Evolutionary conservation across 495 filamentous ascomycete species (phyloP), one percentile per base, ranked within the genome.

Genomic region (Pyrenula aspistea): DNA sequence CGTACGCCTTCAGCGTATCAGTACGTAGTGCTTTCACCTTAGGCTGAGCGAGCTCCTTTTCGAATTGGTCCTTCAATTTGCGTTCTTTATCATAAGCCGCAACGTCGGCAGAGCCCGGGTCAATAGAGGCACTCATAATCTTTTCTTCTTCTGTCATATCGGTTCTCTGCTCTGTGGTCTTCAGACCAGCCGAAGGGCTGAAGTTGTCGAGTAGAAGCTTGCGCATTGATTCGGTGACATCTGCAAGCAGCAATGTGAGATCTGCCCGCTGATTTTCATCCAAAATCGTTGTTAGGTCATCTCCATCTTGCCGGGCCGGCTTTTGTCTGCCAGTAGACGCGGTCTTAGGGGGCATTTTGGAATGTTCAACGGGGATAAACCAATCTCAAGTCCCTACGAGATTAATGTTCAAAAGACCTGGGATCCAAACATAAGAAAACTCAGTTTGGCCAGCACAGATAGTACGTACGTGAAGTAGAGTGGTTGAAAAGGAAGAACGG

Each of bases 1-100:
- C 83, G 61, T 84, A 86, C 62, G 75, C 76, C 0, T 72, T 64
- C 31, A 88, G 65, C 1, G 68, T 69, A 52, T 76, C 73, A 11
- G 65, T 65, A 31, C 71, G 67, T 2, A 65, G 47, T 50, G 71
- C 64, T 48, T 68, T 60, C n/a, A 61, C 56, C 51, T 66, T 65
- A 20, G 64, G 62, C 24, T 58, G 62, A 25, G 51, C 59, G 25
- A 66, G 59, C 55, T 67, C 64, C 53, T 60, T 61, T 59, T 59
- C 60, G 8, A 57, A 59, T 53, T 67, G 58, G 25, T 63, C 61
- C 21, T 51, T 65, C 1, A 63, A 31, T 24, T 65, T 67, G 36
- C 54, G 55, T 25, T 67, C 64, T n/a, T 59, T 53, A 51, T 67
- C 64, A 24, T 59, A 59, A 15, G 57, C 52, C 2, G 25, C 53